These are phyloP conservation scores for Arthromyces matolae DNA, from an alignment of 768 basidiomycete species.

Conservation along the genomic window DNA sequence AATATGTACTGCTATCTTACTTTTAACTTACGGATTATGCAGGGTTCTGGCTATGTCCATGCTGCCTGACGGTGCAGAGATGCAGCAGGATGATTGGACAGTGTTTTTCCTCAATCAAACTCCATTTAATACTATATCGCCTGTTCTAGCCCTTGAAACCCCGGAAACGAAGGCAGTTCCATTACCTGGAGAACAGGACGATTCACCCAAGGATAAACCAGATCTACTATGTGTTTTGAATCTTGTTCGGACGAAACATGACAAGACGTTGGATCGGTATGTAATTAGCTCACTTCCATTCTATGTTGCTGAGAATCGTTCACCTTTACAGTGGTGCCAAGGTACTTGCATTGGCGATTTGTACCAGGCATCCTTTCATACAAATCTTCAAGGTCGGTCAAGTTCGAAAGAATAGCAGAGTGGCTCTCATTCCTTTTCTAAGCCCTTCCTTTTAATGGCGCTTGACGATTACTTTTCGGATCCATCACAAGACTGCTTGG, in stretches of 20 bases:
- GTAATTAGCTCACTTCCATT: constrained; percentile 17
- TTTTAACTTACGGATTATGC: constrained; percentile 13
- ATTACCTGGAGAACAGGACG: constrained; percentile 33
- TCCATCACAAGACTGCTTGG: constrained; percentile 87
- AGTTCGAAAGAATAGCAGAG: neutral
- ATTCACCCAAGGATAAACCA: constrained; percentile 28
- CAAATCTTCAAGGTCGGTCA: constrained; percentile 84
- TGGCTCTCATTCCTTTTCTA: neutral
- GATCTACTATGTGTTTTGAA: constrained; percentile 86
- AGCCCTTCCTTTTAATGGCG: constrained; percentile 92
- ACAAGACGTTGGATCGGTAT: constrained; percentile 76
- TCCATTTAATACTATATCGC: constrained; percentile 79
- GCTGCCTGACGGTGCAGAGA: constrained; percentile 97
- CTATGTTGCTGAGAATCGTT: neutral
- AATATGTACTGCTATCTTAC: constrained; percentile 1
- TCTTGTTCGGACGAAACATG: constrained; percentile 87
- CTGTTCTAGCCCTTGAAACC: constrained; percentile 72
- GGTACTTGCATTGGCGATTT: constrained; percentile 93
- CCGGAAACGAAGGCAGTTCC: constrained; percentile 36
- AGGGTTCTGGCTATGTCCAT: constrained; percentile 95
- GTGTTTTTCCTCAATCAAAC: constrained; percentile 98
- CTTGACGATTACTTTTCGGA: constrained; percentile 91
- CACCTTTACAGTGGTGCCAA: constrained; percentile 79
- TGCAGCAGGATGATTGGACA: constrained; percentile 95
- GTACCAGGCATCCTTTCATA: constrained; percentile 89